These are phyloP conservation scores for Oryza glaberrima DNA, from an alignment of 176 grass and related monocot species.

Conservation along the genomic window DNA sequence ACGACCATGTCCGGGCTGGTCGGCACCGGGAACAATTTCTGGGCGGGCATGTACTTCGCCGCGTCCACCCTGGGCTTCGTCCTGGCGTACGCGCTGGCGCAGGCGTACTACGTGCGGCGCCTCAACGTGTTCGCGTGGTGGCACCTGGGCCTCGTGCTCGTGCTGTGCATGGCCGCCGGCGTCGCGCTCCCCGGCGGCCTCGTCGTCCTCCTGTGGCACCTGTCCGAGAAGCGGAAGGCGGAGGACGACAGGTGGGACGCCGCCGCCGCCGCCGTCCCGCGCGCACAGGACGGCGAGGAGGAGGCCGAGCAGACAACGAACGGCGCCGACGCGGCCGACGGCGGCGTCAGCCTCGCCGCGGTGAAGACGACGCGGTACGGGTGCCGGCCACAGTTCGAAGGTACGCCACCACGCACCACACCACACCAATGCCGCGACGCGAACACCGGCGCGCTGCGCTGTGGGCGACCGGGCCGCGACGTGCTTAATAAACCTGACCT, in stretches of 20 bases:
- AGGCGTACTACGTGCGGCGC: constrained; percentile 75
- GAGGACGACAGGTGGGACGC: constrained; percentile 49
- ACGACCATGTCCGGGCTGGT: constrained; percentile 77
- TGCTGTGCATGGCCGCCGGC: constrained; percentile 70
- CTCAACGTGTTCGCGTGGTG: constrained; percentile 75
- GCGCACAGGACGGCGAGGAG: neutral
- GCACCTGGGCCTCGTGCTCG: constrained; percentile 76
- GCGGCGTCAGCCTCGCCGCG: constrained; percentile 44
- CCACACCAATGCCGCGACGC: neutral
- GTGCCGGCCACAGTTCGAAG: constrained; percentile 81
- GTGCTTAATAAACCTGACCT: too few relatives aligned
- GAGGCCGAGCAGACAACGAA: constrained; percentile 14
- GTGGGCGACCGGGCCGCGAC: neutral
- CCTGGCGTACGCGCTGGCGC: constrained; percentile 58
- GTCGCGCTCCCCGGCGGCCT: constrained; percentile 65
- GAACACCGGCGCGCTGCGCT: neutral
- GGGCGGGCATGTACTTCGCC: constrained; percentile 71
- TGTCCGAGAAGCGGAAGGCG: constrained; percentile 55
- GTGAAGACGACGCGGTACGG: constrained; percentile 70
- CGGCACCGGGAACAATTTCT: constrained; percentile 85
- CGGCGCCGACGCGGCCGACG: constrained; percentile 18
- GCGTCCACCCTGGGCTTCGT: constrained; percentile 77
- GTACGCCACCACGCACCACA: constrained; percentile 26
- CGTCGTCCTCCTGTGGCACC: constrained; percentile 80
- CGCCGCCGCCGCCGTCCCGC: neutral